A percentile compares a stretch with the other conserved stretches of the same genome.
phyloP scores from a whole-genome alignment of 106 monocot species.

The Gastrodia elata region DNA sequence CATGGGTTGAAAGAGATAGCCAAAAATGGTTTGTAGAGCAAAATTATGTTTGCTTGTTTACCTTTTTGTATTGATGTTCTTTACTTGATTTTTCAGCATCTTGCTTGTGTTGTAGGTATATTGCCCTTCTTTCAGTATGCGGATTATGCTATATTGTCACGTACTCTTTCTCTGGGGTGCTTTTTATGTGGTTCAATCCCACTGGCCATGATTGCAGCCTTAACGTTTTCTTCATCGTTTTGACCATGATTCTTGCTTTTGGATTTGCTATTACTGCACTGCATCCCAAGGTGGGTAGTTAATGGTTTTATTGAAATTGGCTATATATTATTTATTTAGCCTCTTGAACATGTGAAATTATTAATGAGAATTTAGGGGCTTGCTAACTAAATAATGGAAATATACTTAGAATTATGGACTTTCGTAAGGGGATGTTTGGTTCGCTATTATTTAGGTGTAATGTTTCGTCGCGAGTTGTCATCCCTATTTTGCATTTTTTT shows the following conservation, averaged over 20 bases:
- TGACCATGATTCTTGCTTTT: constrained; percentile 86
- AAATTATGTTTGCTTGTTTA: not conserved
- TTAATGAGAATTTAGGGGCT: not conserved
- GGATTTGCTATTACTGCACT: constrained; percentile 66
- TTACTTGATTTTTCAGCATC: not conserved
- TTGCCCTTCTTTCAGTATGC: constrained; percentile 65
- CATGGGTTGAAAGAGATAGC: constrained; percentile 93
- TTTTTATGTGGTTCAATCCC: constrained; percentile 94
- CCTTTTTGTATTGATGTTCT: not conserved
- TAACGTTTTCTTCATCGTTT: constrained; percentile 83
- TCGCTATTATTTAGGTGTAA: too few relatives aligned
- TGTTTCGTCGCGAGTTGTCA: too few relatives aligned
- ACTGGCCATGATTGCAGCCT: constrained; percentile 84
- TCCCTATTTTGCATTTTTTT: too few relatives aligned
- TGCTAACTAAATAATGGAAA: not conserved
- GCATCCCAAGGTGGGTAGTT: constrained; percentile 61
- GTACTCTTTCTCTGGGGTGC: constrained; percentile 63
- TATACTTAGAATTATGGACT: not conserved
- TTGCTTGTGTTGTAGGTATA: constrained; percentile 46
- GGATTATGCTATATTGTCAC: constrained; percentile 69
- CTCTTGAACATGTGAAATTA: not conserved
- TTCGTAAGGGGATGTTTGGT: not conserved
- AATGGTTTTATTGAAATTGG: not conserved
- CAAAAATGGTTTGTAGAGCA: constrained; percentile 54
- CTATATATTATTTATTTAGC: not conserved